Conservation (phyloP, 805 yeast species). For the Sugiyamaella lignohabitans region DNA sequence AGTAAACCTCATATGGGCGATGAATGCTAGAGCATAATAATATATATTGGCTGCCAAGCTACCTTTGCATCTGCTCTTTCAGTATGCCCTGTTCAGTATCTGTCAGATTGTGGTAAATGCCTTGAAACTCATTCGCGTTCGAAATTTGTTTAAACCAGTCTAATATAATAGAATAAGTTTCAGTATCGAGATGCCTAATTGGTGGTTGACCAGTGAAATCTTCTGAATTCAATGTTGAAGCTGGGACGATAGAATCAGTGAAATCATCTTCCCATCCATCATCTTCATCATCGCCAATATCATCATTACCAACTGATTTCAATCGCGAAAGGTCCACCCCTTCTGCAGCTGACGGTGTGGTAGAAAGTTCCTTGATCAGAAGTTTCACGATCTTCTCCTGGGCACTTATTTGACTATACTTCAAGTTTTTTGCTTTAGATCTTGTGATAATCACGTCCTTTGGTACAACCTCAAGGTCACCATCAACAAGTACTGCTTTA, state of each 20-base stretch:
- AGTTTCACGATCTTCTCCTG: conserved; percentile 67
- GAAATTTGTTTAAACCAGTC: conserved; percentile 25
- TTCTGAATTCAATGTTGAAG: background rate
- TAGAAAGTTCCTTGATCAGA: conserved; percentile 59
- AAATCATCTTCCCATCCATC: conserved; percentile 35
- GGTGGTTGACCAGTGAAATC: background rate
- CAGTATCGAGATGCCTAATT: conserved; percentile 15
- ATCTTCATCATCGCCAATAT: conserved; percentile 31
- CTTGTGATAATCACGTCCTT: conserved; percentile 71
- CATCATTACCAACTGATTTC: conserved; percentile 24
- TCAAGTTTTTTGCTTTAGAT: conserved; percentile 57
- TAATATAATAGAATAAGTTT: conserved; percentile 21
- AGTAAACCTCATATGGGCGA: no score
- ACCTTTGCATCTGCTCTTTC: no score
- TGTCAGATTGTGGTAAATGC: conserved; percentile 6
- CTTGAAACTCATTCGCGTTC: conserved; percentile 10
- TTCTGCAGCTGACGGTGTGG: conserved; percentile 41
- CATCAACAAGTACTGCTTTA: conserved; percentile 54
- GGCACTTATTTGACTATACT: conserved; percentile 53
- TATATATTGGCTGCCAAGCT: no score
- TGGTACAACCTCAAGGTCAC: conserved; percentile 60
- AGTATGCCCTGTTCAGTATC: conserved; percentile 10
- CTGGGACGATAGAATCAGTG: background rate
- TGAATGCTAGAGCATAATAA: no score
- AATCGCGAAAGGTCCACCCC: conserved; percentile 38